phyloP scores from a whole-genome alignment of 1,284 basidiomycete genomes.

The Chiua sp. region DNA sequence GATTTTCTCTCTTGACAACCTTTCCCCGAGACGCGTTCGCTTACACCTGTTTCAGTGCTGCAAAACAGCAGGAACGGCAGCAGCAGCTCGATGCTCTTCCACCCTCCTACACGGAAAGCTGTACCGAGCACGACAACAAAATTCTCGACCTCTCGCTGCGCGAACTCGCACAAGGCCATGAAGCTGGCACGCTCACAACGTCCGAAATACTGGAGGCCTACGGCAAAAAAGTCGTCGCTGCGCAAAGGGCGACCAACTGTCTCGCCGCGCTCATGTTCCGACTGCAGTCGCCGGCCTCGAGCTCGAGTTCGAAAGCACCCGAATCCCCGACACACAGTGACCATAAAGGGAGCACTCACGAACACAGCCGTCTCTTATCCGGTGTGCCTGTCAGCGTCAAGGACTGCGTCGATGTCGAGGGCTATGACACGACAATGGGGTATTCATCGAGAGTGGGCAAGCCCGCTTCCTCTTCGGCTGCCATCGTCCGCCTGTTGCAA shows the following conservation, averaged over 20 bases:
- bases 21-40: not conserved
- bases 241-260: conserved; percentile 40
- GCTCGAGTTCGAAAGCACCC: not conserved
- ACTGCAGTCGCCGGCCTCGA: not conserved
- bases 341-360: not conserved
- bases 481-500: conserved; percentile 50
- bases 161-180: conserved; percentile 31
- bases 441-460: conserved; percentile 48
- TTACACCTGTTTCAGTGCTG: conserved; percentile 13
- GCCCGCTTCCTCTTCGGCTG: conserved; percentile 41
- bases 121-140: conserved; percentile 32
- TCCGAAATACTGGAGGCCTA: conserved; percentile 34
- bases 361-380: conserved; percentile 21
- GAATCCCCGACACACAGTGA: conserved; percentile 2
- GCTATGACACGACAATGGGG: conserved; percentile 55
- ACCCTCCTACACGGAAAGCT: conserved; percentile 23
- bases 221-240: conserved; percentile 37
- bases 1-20: conserved; percentile 9
- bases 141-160: conserved; percentile 32
- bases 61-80: conserved; percentile 33
- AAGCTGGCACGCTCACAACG: conserved; percentile 24
- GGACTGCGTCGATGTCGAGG: conserved; percentile 45
- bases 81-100: conserved; percentile 30
- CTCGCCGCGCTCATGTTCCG: conserved; percentile 29
- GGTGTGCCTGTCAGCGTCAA: conserved; percentile 40